phyloP scores from a whole-genome alignment of 352 stramenopile genomes.

The Pythium grandisporangium region DNA sequence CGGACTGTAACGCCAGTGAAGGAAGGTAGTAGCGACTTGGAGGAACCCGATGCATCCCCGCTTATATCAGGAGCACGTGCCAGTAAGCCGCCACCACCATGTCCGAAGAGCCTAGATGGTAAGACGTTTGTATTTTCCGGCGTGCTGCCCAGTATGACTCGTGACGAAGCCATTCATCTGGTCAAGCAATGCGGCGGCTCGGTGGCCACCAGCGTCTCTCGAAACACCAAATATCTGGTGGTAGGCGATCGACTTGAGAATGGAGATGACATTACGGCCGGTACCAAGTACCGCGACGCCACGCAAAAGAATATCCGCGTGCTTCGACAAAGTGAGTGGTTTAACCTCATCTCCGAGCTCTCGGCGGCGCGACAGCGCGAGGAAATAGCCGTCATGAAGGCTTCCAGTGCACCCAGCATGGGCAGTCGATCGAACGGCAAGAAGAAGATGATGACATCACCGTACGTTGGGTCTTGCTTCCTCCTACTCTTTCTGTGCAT shows the following conservation, averaged over 20 bases:
- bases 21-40: slow-evolving; percentile 1
- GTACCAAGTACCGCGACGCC: slow-evolving; percentile 88
- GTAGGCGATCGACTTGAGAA: slow-evolving; percentile 58
- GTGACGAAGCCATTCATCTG: slow-evolving; percentile 61
- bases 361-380: slow-evolving; percentile 55
- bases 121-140: slow-evolving; percentile 75
- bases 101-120: slow-evolving; percentile 57
- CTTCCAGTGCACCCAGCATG: too few species aligned
- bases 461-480: too few species aligned
- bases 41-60: slow-evolving; percentile 7
- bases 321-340: slow-evolving; percentile 82
- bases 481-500: too few species aligned
- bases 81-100: slow-evolving; percentile 42
- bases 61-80: too few species aligned
- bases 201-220: slow-evolving; percentile 50
- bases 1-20: too few species aligned
- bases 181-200: slow-evolving; percentile 72
- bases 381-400: too few species aligned
- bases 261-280: slow-evolving; percentile 37
- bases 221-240: slow-evolving; percentile 72
- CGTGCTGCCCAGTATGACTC: slow-evolving; percentile 41
- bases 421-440: slow-evolving; percentile 73
- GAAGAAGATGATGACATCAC: slow-evolving; percentile 27
- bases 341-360: slow-evolving; percentile 73
- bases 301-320: slow-evolving; percentile 76